Evolutionary conservation across 257 asterid genomes (phyloP).

Genomic region (Striga asiatica): DNA sequence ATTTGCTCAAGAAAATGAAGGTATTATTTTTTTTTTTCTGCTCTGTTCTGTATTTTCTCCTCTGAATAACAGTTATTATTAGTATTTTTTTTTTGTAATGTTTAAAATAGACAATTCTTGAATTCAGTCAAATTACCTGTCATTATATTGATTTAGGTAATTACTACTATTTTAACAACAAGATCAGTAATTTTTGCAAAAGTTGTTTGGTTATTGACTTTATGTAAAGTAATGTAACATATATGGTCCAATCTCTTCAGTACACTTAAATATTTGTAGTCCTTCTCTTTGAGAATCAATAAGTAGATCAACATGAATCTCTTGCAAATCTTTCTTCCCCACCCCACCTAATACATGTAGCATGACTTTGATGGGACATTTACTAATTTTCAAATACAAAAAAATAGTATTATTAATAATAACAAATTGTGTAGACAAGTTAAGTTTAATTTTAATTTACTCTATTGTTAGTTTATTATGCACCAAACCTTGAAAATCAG

Average conservation of each 20-base stretch:
- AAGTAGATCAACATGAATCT: conserved; percentile 40
- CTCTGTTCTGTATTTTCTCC: background rate
- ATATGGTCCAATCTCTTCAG: background rate
- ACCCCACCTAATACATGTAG: conserved; percentile 30
- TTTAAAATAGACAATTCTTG: no score
- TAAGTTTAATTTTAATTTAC: no score
- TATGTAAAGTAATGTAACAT: no score
- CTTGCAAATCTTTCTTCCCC: conserved; percentile 25
- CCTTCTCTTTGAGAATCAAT: conserved; percentile 35
- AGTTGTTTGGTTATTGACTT: no score
- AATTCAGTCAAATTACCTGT: no score
- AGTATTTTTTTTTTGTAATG: no score
- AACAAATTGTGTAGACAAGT: no score
- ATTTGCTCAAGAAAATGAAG: conserved; percentile 57
- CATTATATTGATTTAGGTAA: background rate
- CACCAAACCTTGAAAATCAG: background rate
- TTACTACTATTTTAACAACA: no score
- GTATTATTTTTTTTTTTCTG: conserved; percentile 14
- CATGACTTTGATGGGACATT: conserved; percentile 27
- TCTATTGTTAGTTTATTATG: background rate
- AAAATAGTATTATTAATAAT: no score
- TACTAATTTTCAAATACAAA: conserved; percentile 5
- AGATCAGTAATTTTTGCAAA: no score
- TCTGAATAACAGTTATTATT: no score
- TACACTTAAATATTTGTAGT: conserved; percentile 6